phyloP scores from a whole-genome alignment of 75 land plant genomes.

The Azolla pinnata region DNA sequence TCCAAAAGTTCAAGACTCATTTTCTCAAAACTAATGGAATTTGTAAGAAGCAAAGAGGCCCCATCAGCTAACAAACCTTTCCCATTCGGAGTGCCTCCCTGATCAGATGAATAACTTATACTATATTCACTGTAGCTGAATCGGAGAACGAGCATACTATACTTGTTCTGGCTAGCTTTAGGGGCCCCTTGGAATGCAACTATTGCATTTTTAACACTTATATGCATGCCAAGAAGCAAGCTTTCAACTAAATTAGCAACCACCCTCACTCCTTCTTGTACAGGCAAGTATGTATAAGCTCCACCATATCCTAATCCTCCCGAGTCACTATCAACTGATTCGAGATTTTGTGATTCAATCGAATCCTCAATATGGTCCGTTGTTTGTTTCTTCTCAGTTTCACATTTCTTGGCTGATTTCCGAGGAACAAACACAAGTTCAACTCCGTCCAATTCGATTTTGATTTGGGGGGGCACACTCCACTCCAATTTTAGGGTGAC shows the following conservation, averaged over 20 bases:
- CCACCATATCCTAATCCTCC: background rate
- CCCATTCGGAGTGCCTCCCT: background rate
- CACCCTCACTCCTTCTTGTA: constrained; percentile 81
- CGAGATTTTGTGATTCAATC: background rate
- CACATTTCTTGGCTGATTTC: background rate
- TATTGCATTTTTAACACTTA: constrained; percentile 49
- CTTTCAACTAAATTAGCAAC: constrained; percentile 67
- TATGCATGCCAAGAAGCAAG: constrained; percentile 56
- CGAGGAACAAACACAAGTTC: constrained; percentile 60
- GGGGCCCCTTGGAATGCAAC: constrained; percentile 44
- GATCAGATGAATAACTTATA: constrained; percentile 35
- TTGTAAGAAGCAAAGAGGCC: background rate
- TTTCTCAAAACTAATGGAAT: constrained; percentile 18
- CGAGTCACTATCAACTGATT: background rate
- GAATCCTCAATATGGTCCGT: background rate
- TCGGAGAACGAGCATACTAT: constrained; percentile 36
- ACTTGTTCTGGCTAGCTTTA: constrained; percentile 4
- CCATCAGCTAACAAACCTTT: background rate
- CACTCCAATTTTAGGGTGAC: constrained; percentile 53
- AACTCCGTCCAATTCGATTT: constrained; percentile 62
- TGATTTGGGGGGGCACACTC: constrained; percentile 29
- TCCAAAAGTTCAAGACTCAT: constrained; percentile 51
- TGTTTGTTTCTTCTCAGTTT: background rate
- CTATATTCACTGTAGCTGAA: constrained; percentile 60
- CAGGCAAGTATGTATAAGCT: constrained; percentile 28